Conservation (phyloP, 106 monocot species). For the Dendrobium nobile region DNA sequence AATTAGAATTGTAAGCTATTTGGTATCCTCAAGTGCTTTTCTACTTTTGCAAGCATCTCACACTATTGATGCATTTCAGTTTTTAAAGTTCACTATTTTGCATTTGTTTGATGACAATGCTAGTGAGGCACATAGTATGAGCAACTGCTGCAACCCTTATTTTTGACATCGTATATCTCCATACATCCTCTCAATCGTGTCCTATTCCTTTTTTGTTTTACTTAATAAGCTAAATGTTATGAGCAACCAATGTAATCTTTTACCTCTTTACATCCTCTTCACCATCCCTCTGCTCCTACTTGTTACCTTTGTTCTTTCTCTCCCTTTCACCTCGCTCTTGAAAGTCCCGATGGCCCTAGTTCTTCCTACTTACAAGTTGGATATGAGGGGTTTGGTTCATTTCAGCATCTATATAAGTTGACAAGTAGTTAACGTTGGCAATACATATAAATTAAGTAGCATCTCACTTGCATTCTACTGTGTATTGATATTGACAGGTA, state of each 20-base stretch:
- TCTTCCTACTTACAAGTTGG: background rate
- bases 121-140: background rate
- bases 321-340: background rate
- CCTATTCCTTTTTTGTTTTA: background rate
- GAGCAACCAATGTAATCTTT: background rate
- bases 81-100: background rate
- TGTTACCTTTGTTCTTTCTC: background rate
- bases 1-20: background rate
- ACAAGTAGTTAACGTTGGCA: background rate
- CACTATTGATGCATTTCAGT: background rate
- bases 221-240: background rate
- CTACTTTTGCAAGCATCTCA: background rate
- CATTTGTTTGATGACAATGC: background rate
- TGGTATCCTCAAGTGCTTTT: no score
- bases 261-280: background rate
- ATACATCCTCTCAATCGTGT: background rate
- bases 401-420: background rate
- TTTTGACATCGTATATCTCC: background rate
- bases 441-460: background rate
- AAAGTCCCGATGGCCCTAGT: background rate
- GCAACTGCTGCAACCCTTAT: background rate
- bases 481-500: background rate
- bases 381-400: background rate
- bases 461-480: background rate
- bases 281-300: background rate